Conservation (phyloP, 225 moss, liverwort and hornwort genomes). For the Ulota crispa region DNA sequence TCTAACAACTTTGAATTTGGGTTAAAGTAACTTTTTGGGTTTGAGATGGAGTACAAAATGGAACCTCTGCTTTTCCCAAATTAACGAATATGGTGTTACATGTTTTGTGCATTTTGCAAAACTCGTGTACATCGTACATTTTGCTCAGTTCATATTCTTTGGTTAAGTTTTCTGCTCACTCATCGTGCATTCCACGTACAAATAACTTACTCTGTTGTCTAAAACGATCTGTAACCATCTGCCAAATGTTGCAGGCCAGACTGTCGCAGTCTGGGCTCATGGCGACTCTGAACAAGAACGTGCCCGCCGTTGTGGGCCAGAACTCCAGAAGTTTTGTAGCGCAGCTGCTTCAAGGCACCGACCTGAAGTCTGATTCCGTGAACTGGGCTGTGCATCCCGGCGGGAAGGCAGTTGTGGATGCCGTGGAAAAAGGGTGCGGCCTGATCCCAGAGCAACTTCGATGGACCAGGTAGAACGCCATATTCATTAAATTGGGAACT, state of each 20-base stretch:
- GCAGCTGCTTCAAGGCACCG: conserved; percentile 37
- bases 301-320: conserved; percentile 36
- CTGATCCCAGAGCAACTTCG: conserved; percentile 43
- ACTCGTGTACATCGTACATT: too few species aligned
- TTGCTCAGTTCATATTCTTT: too few species aligned
- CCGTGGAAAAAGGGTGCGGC: conserved; percentile 50
- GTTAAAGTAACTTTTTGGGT: too few species aligned
- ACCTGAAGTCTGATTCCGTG: conserved; percentile 13
- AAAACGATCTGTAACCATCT: neutral
- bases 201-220: neutral
- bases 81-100: too few species aligned
- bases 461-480: conserved; percentile 44
- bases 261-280: conserved; percentile 45
- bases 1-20: too few species aligned
- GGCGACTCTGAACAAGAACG: conserved; percentile 41
- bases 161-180: too few species aligned
- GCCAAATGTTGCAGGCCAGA: conserved; percentile 29
- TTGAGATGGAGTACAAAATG: too few species aligned
- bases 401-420: conserved; percentile 58
- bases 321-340: conserved; percentile 37
- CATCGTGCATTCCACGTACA: neutral
- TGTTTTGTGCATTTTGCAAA: too few species aligned
- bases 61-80: too few species aligned
- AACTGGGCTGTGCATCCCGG: conserved; percentile 62
- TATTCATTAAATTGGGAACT: too few species aligned